Evolutionary conservation across 306 rosid genomes (phyloP), one percentile per base, ranked within the genome.

Genomic region (Heteromeles arbutifolia): DNA sequence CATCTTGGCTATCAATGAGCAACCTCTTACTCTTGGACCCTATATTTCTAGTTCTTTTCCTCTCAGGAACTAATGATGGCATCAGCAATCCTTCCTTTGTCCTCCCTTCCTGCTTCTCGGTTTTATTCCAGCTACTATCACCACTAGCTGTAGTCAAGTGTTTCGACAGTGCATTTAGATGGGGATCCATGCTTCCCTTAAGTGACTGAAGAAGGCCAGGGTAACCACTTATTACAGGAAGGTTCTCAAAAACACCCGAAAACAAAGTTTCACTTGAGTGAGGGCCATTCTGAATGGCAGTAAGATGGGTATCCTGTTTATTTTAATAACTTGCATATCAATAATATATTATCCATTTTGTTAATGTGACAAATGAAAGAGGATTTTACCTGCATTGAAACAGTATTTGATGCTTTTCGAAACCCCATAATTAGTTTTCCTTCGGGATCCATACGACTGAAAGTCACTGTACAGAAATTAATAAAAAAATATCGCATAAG

Each of bases 381-480:
- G 78, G 44, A 65, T 76, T 78, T 83, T 89, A 92, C 99, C 99
- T 95, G 99, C 74, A 82, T 78, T 72, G 85, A 81, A 77, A 82
- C 78, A 77, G 97, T 85, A 83, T 74, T 90, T 53, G 92, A 83
- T 71, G 97, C 99, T 86, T 90, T 95, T 29, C 99, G 91, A 58
- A 89, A 95, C 69, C 99, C 99, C 97, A 95, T 95, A 74, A 95
- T 90, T 76, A 95, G 99, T 82, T 95, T 95, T 66, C 97, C 97
- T 84, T 92, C 97, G 74, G 99, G 99, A 62, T 95, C 99, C 97
- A 92, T 95, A 28, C 99, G 99, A 80, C 99, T 95, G 74, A 95
- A 95, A 69, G 97, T 95, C 81, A 95, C 99, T 95, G 93, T 71
- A 64, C 39, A 71, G 81, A 76, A 81, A 34, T 50, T 25, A 17